Base-by-base conservation (phyloP, 257 asterid species). In the Solanum microdontum region DNA sequence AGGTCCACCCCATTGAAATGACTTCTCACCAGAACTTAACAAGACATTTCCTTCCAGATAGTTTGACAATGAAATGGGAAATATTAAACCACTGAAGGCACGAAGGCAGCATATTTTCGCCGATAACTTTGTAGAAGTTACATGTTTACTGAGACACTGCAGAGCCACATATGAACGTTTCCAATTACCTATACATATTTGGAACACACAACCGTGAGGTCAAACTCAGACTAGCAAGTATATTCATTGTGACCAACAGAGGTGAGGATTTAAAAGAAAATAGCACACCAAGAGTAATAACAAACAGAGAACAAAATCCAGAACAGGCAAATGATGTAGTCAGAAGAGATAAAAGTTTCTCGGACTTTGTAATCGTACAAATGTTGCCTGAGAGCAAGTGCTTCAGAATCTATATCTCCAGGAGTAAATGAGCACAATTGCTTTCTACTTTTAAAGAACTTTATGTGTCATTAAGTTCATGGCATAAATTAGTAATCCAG, bases 91-190 rank as follows among this genome's bases (percentile, higher is more conserved):
- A 85, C 89, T 83, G 72, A 89, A 88, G 85, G 87, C 90, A 82
- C 75, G 89, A 83, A 64, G 90, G 87, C 91, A 89, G 68, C 86
- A 83, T 82, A 87, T 88, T 90, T 88, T 89, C 72, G 77, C 87
- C 40, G 90, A 90, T 82, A 84, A 82, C 76, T 87, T 90, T 84
- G 84, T 79, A 87, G 93, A 91, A 86, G 90, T 84, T 87, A 94
- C 89, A 88, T 91, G 91, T 90, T 93, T 90, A 30, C 84, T 91
- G 74, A 97, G 96, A 91, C 94, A 96, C 88, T 93, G 93, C 93
- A 97, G 87, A 90, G 97, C 98, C 89, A 93, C 90, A 88, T 91
- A 85, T 76, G 99, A 95, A 70, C 99, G 98, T 89, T 91, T 94
- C 96, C 96, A 97, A 89, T 96, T 93, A 86, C 99, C 99, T 96